Base-by-base conservation (phyloP, 768 basidiomycete genomes). In the Gloeostereum incarnatum region DNA sequence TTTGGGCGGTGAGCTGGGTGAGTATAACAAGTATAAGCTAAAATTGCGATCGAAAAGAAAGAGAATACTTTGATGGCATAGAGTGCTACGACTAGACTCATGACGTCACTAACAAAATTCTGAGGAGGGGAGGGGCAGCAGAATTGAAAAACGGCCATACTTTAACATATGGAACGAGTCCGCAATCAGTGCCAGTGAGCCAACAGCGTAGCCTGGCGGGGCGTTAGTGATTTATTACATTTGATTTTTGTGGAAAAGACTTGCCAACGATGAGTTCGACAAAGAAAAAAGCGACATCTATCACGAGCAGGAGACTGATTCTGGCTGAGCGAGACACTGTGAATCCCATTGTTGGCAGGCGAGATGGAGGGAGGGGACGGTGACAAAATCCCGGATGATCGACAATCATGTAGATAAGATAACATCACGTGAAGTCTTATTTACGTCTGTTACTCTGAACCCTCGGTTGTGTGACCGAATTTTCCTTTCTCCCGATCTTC, bases 121-220 rank as follows among this genome's bases (percentile, higher is more conserved):
- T 45, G 29, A 31, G 32, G 36, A 13, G 19, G 44, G 32, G 41
- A 38, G 38, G 19, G 31, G 6, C 17, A 22, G 19, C 20, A 26
- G 31, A 9, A 35, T 25, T 26, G 34, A 31, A 24, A 32, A 10
- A 35, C 11, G 16, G 31, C 62, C 81, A 44, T 46, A 93, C 92
- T 97, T 97, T 63, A 97, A 80, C 93, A 96, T 98, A 63, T 98
- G 94, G 60, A 98, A 98, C 47, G 85, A 86, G 63, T 97, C 94
- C 6, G 94, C 94, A 33, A 99, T 81, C 38, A 98, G 81, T 1
- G 93, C 93, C 1, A 97, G 75, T 1, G 91, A 94, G 21, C 91
- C 91, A 39, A 96, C 90, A n/a, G 84, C 78, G 79, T 94, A 94
- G 29, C 93, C 91, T 84, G 49, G 18, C 38, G 16, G 45, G 42